Evolutionary conservation across 2,329 filamentous ascomycete species (phyloP).

Genomic region (Pseudocercospora macadamiae): DNA sequence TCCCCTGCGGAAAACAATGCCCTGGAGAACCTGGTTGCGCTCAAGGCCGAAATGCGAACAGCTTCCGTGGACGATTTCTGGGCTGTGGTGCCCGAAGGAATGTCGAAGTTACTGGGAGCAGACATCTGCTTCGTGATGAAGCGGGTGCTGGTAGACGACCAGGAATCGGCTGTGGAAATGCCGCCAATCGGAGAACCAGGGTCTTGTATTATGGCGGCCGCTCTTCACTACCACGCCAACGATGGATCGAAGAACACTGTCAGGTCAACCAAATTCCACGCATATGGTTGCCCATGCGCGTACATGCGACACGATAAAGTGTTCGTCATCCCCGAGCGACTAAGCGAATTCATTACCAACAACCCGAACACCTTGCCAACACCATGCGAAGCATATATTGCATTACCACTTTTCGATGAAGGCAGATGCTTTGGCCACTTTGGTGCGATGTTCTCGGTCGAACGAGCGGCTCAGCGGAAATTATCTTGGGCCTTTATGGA

Average conservation of each 20-base stretch:
- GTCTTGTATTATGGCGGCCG: constrained; percentile 66
- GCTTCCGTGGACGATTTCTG: constrained; percentile 65
- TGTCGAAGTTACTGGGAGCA: constrained; percentile 64
- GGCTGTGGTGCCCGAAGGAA: constrained; percentile 64
- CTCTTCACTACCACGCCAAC: constrained; percentile 65
- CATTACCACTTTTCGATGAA: constrained; percentile 65
- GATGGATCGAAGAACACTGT: constrained; percentile 58
- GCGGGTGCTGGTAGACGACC: constrained; percentile 62
- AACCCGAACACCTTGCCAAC: constrained; percentile 65
- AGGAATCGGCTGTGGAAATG: constrained; percentile 62
- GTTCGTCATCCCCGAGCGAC: constrained; percentile 65
- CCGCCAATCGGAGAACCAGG: constrained; percentile 63
- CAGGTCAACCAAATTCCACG: constrained; percentile 65
- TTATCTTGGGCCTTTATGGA: constrained; percentile 70
- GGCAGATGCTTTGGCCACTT: constrained; percentile 71
- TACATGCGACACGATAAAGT: constrained; percentile 74
- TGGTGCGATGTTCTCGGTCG: constrained; percentile 70
- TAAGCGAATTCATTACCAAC: constrained; percentile 61
- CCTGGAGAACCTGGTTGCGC: constrained; percentile 60
- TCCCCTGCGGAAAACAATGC: constrained; percentile 60
- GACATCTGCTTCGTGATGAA: constrained; percentile 72
- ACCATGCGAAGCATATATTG: constrained; percentile 67
- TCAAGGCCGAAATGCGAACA: constrained; percentile 60
- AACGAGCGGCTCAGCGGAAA: constrained; percentile 59
- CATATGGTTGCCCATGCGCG: constrained; percentile 66